Conservation (phyloP, 2,329 filamentous ascomycete species). For the Colletotrichum australisinense region DNA sequence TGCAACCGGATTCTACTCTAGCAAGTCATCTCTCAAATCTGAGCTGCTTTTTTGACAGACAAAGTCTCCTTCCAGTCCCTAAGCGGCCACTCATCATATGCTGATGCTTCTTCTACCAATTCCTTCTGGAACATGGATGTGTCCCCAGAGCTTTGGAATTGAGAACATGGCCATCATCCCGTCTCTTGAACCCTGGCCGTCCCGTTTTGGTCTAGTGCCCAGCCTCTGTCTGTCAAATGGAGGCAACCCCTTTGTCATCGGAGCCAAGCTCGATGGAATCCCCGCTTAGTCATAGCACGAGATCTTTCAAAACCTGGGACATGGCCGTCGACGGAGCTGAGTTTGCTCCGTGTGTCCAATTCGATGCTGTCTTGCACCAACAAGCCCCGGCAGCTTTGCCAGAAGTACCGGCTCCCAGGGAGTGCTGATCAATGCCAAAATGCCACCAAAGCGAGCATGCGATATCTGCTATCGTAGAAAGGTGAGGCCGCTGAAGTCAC, state of each 20-base stretch:
- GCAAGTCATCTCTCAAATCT: background rate
- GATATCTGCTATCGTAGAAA: constrained; percentile 24
- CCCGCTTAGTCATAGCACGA: background rate
- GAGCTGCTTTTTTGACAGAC: no score
- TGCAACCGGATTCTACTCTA: background rate
- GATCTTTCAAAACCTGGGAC: background rate
- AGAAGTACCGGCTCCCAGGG: background rate
- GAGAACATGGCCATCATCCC: background rate
- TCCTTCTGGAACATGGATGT: background rate
- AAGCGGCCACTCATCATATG: no score
- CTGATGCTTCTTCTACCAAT: background rate
- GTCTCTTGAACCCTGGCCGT: background rate
- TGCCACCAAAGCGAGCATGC: constrained; percentile 25
- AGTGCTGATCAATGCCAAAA: background rate
- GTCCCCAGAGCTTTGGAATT: no score
- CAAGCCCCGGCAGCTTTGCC: background rate
- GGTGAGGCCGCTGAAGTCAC: background rate
- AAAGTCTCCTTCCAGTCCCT: no score
- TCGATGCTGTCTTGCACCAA: background rate
- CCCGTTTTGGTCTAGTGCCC: background rate
- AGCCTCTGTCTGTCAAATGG: background rate
- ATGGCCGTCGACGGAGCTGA: background rate
- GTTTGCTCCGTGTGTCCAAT: background rate
- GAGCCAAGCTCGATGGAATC: background rate
- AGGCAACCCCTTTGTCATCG: background rate